These are phyloP conservation scores for Fusarium heterosporum DNA, from an alignment of 2,329 filamentous ascomycete genomes.

Conservation along the genomic window DNA sequence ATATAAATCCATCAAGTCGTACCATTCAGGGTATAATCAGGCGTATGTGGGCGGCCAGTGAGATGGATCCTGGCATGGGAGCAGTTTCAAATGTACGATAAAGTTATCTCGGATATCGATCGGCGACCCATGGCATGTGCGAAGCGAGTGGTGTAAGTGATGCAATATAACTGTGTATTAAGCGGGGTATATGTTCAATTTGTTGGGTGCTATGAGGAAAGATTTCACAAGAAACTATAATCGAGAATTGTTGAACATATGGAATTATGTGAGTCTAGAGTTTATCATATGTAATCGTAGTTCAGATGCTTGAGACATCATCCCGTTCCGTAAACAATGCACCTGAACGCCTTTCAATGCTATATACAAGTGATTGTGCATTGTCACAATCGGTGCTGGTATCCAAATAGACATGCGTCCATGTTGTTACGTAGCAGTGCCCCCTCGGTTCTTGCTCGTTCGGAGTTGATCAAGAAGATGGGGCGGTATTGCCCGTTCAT, in stretches of 20 bases:
- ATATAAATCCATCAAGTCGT: slow-evolving; percentile 25
- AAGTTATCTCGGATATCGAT: slow-evolving; percentile 8
- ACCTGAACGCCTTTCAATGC: slow-evolving; percentile 48
- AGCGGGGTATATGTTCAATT: not conserved
- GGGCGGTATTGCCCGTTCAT: slow-evolving; percentile 7
- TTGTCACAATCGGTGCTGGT: slow-evolving; percentile 31
- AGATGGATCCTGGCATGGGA: slow-evolving; percentile 2
- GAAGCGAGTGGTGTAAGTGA: slow-evolving; percentile 1
- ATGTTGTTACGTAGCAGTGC: slow-evolving; percentile 27
- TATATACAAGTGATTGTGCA: slow-evolving; percentile 47
- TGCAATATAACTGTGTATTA: slow-evolving; percentile 5
- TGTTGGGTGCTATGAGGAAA: too few relatives aligned
- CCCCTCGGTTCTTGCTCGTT: slow-evolving; percentile 37
- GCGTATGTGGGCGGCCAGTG: slow-evolving; percentile 19
- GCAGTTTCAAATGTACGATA: slow-evolving; percentile 16
- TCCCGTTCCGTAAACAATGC: slow-evolving; percentile 34
- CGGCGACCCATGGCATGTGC: slow-evolving; percentile 20
- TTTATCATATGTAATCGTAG: slow-evolving; percentile 44
- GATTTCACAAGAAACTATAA: not conserved
- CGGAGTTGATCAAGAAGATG: slow-evolving; percentile 24
- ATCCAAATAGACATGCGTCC: slow-evolving; percentile 15
- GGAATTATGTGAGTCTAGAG: slow-evolving; percentile 46
- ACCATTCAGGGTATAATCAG: slow-evolving; percentile 30
- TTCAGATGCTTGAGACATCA: slow-evolving; percentile 41
- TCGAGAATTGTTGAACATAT: slow-evolving; percentile 39